Base-by-base conservation (phyloP, 164 flowering plant species). In the Dillenia suffruticosa region DNA sequence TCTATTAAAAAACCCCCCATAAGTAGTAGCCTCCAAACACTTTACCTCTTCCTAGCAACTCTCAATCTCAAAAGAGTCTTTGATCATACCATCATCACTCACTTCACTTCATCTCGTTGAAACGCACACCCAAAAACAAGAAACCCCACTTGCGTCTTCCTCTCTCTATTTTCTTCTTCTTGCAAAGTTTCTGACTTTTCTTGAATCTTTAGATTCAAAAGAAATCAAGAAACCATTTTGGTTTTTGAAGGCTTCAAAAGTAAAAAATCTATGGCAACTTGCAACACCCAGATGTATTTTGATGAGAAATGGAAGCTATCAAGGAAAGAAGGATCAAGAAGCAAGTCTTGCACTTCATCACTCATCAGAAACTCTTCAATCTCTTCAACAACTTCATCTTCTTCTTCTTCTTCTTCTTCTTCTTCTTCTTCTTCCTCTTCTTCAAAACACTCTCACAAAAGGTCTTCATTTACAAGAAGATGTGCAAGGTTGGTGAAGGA, bases 271-370 rank as follows among this genome's bases (percentile, higher is more conserved):
- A 49, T 59, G 51, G 65, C 74, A 3, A 57, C 22, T 44, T 63
- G 16, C 59, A 12, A 49, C 61, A 22, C 69, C 79, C 68, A 66
- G 51, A 68, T 83, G 19, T 82, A 72, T 53, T 56, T 84, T n/a
- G 85, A 84, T 24, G 88, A 82, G 55, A 86, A 88, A 59, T 86
- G 88, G 88, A 86, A 81, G 72, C 62, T 82, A 10, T 82, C 95
- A 8, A 88, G 80, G 78, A 88, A 88, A 53, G 82, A 79, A 57
- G 78, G 75, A n/a, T 72, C 78, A 9, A 73, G 72, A 40, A 77
- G 76, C 55, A 60, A 62, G 1, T 67, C 81, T 1, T 66, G 80
- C 0, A 58, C 76, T 16, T 47, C 77, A 2, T 47, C 81, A 51
- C 47, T 73, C 12, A 63, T 72, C 59, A 76, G 68, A 59, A 72